Evolutionary conservation across 257 asterid species (phyloP).

Genomic region (Lavandula angustifolia): DNA sequence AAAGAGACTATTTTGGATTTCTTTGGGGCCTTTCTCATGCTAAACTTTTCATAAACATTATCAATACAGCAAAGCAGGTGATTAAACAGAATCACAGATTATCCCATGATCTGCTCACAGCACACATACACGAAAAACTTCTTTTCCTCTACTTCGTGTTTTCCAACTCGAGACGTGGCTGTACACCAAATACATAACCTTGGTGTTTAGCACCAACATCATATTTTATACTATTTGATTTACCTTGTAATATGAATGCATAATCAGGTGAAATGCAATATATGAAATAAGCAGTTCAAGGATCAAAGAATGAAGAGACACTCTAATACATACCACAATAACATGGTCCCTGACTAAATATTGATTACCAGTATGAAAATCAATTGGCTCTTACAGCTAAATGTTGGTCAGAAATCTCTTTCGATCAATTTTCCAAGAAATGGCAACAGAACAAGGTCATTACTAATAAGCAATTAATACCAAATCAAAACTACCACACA

Average conservation of each 20-base stretch:
- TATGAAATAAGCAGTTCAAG: neutral
- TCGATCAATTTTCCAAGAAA: neutral
- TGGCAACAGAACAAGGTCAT: neutral
- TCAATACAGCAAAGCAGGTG: neutral
- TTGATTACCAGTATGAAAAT: constrained; percentile 7
- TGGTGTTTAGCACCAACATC: neutral
- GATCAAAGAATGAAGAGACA: neutral
- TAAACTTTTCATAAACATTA: neutral
- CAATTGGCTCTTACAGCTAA: neutral
- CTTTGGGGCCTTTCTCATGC: neutral
- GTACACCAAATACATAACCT: constrained; percentile 12
- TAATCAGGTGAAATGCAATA: neutral
- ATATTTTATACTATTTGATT: neutral
- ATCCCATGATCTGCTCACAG: constrained; percentile 1
- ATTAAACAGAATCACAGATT: neutral
- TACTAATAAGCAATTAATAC: neutral
- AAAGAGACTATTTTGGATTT: neutral
- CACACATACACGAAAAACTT: neutral
- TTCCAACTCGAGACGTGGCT: neutral
- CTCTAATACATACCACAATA: neutral
- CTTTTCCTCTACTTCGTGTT: neutral
- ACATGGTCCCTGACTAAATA: neutral
- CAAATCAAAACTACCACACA: constrained; percentile 7
- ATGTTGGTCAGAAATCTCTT: neutral
- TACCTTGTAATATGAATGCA: neutral